Percentiles rank a stretch among this genome's conserved stretches.
phyloP scores from a whole-genome alignment of 164 flowering plant species.

The Chloranthus sessilifolius region DNA sequence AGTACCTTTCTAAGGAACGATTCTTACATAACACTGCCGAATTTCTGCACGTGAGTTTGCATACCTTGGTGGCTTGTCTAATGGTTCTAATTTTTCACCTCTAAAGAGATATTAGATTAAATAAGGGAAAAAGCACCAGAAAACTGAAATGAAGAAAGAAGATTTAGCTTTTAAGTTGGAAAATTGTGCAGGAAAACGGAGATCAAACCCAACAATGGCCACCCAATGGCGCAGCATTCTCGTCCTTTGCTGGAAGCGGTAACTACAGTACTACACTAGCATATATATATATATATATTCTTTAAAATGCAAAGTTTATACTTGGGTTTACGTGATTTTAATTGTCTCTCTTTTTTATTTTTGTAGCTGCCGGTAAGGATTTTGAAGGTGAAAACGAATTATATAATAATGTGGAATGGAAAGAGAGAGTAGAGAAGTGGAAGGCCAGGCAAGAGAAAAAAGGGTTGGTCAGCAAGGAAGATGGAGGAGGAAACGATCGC shows the following conservation, averaged over 20 bases:
- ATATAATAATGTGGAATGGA: slow-evolving; percentile 65
- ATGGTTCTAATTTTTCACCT: too few species aligned
- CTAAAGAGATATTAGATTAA: too few species aligned
- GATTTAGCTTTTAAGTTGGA: too few species aligned
- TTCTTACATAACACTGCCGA: too few species aligned
- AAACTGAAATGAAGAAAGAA: too few species aligned
- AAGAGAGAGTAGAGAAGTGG: slow-evolving; percentile 95
- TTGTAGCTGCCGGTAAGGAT: slow-evolving; percentile 64
- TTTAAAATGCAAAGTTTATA: too few species aligned
- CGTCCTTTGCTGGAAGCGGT: slow-evolving; percentile 76
- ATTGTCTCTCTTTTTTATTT: background rate
- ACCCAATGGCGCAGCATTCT: slow-evolving; percentile 45
- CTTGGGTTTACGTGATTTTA: background rate
- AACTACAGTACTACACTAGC: slow-evolving; percentile 4
- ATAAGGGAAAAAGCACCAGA: too few species aligned
- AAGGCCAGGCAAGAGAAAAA: slow-evolving; percentile 87
- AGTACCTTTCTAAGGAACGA: too few species aligned
- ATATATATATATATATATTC: too few species aligned
- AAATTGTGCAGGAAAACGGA: slow-evolving; percentile 61
- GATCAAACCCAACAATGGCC: slow-evolving; percentile 50
- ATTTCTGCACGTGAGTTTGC: too few species aligned
- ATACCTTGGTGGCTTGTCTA: too few species aligned
- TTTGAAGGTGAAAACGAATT: slow-evolving; percentile 66
- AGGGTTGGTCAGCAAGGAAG: slow-evolving; percentile 59
- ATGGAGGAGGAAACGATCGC: slow-evolving; percentile 46